These are phyloP conservation scores for Strobilomyces dryophilus DNA, from an alignment of 768 basidiomycete species.

Conservation along the genomic window DNA sequence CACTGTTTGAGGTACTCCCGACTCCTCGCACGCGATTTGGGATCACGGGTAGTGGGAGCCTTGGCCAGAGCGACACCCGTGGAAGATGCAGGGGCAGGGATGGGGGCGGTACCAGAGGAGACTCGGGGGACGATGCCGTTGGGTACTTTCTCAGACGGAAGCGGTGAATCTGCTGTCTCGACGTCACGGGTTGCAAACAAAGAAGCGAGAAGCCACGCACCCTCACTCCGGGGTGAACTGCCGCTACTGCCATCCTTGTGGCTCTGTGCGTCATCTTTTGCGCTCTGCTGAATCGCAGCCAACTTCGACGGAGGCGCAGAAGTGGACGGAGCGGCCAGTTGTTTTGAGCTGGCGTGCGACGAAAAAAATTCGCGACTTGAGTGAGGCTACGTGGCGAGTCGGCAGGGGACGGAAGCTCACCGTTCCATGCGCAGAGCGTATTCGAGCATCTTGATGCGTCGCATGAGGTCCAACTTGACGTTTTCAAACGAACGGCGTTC, in stretches of 20 bases:
- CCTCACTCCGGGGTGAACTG: slow-evolving; percentile 85
- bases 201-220: slow-evolving; percentile 33
- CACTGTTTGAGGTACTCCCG: slow-evolving; percentile 99
- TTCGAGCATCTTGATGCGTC: slow-evolving; percentile 98
- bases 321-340: slow-evolving; percentile 54
- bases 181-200: slow-evolving; percentile 1
- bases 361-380: slow-evolving; percentile 17
- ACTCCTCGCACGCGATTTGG: slow-evolving; percentile 92
- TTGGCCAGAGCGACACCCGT: slow-evolving; percentile 54
- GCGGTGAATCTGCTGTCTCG: slow-evolving; percentile 61
- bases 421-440: slow-evolving; percentile 95
- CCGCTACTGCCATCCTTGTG: slow-evolving; percentile 77
- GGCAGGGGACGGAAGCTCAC: slow-evolving; percentile 41
- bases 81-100: slow-evolving; percentile 27
- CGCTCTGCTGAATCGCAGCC: slow-evolving; percentile 52
- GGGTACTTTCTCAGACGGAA: slow-evolving; percentile 62
- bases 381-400: slow-evolving; percentile 1
- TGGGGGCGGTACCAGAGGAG: slow-evolving; percentile 45
- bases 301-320: slow-evolving; percentile 65
- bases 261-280: slow-evolving; percentile 70
- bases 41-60: slow-evolving; percentile 80
- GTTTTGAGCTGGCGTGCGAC: slow-evolving; percentile 61
- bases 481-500: slow-evolving; percentile 97
- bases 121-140: slow-evolving; percentile 58
- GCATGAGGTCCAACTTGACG: slow-evolving; percentile 90